phyloP scores from a whole-genome alignment of 768 basidiomycete genomes.

The Xerocomus spinulosus region DNA sequence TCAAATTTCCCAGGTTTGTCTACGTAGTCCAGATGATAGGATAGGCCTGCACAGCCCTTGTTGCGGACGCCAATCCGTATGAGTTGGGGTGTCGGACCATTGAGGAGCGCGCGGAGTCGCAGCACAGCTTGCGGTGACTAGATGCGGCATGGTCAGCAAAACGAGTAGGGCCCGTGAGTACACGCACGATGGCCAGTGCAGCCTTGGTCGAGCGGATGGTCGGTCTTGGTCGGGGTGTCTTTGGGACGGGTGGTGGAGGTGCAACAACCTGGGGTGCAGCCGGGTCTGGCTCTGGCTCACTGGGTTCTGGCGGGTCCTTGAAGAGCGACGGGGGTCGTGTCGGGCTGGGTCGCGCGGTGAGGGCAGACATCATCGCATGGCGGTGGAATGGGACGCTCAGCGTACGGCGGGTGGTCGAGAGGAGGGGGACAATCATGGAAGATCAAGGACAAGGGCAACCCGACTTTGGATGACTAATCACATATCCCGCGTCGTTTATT shows the following conservation, averaged over 20 bases:
- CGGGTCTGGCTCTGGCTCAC: conserved; percentile 66
- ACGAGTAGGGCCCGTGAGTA: neutral
- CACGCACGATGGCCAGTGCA: conserved; percentile 65
- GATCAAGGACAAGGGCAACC: neutral
- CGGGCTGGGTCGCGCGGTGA: conserved; percentile 31
- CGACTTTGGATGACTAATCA: conserved; percentile 18
- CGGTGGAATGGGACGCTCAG: conserved; percentile 30
- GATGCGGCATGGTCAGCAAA: neutral
- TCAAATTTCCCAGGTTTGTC: conserved; percentile 88
- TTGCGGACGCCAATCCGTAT: conserved; percentile 95
- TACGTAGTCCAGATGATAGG: conserved; percentile 89
- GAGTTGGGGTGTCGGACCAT: conserved; percentile 83
- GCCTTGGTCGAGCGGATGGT: conserved; percentile 70
- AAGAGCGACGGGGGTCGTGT: conserved; percentile 17
- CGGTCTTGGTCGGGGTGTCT: conserved; percentile 58
- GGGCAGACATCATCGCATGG: conserved; percentile 66
- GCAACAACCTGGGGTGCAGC: conserved; percentile 69
- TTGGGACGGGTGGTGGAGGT: conserved; percentile 66
- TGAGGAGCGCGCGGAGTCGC: conserved; percentile 67
- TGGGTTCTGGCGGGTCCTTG: conserved; percentile 47
- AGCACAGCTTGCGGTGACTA: conserved; percentile 79
- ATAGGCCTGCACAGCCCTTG: conserved; percentile 92
- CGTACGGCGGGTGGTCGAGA: conserved; percentile 6
- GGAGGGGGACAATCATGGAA: conserved; percentile 13
- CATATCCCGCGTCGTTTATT: conserved; percentile 7